phyloP scores from a whole-genome alignment of 2,329 filamentous ascomycete genomes.

The Aspergillus flavus region DNA sequence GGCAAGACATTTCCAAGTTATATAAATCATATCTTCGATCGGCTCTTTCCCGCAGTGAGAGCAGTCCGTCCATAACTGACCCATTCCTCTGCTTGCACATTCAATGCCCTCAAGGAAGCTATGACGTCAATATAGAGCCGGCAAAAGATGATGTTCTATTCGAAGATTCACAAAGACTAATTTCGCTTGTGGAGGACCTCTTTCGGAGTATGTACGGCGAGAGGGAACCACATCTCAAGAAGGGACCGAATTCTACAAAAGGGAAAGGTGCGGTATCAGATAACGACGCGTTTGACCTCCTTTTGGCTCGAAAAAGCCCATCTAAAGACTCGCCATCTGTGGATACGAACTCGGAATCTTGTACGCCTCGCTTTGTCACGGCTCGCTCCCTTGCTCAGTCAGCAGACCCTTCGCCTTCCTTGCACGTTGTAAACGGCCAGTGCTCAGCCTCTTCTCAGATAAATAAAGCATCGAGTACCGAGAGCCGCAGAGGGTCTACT shows the following conservation, averaged over 20 bases:
- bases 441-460: neutral
- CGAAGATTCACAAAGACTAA: constrained; percentile 48
- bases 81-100: constrained; percentile 61
- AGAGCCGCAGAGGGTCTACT: neutral
- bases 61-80: constrained; percentile 43
- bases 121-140: constrained; percentile 66
- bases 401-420: neutral
- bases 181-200: constrained; percentile 48
- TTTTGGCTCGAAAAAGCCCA: constrained; percentile 24
- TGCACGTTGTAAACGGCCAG: neutral
- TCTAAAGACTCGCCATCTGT: neutral
- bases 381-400: constrained; percentile 3
- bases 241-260: neutral
- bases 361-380: neutral
- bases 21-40: constrained; percentile 56
- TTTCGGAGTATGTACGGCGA: constrained; percentile 20
- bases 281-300: constrained; percentile 21
- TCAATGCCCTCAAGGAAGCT: constrained; percentile 55
- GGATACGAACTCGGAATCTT: neutral
- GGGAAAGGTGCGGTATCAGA: constrained; percentile 2
- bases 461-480: neutral
- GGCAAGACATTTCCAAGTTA: constrained; percentile 54
- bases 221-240: neutral
- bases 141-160: constrained; percentile 66
- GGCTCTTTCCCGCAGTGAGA: constrained; percentile 20